Percentiles rank a stretch among this genome's conserved stretches.
These are phyloP conservation scores for Aspergillus wentii DNA, from an alignment of 495 filamentous ascomycete genomes.

Conservation along the genomic window DNA sequence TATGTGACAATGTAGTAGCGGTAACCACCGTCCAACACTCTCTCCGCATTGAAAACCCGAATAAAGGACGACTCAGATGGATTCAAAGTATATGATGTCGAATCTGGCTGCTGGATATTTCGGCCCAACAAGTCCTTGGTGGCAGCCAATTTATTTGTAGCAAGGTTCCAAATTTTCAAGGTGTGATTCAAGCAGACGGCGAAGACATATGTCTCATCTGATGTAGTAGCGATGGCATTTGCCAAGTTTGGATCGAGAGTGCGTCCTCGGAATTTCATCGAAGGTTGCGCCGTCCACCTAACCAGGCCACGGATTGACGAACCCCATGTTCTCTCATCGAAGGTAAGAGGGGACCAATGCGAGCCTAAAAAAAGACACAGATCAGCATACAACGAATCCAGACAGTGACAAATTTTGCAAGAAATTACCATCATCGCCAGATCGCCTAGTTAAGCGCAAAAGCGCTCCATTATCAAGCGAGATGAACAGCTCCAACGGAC, in stretches of 20 bases:
- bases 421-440: slow-evolving; percentile 60
- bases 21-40: slow-evolving; percentile 50
- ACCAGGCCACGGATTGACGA: slow-evolving; percentile 67
- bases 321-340: slow-evolving; percentile 74
- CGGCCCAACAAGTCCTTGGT: slow-evolving; percentile 66
- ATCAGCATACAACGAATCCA: too few relatives aligned
- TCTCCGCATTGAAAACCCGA: slow-evolving; percentile 58
- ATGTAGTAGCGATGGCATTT: slow-evolving; percentile 58
- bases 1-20: slow-evolving; percentile 75
- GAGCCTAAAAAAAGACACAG: slow-evolving; percentile 36
- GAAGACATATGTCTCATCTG: slow-evolving; percentile 67
- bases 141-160: slow-evolving; percentile 64
- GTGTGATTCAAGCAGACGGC: slow-evolving; percentile 83
- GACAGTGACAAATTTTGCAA: too few relatives aligned
- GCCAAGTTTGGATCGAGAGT: slow-evolving; percentile 62
- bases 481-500: slow-evolving; percentile 66
- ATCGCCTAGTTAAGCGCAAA: slow-evolving; percentile 62
- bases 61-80: slow-evolving; percentile 69
- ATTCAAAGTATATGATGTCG: slow-evolving; percentile 66
- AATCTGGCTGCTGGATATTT: slow-evolving; percentile 49
- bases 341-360: slow-evolving; percentile 72
- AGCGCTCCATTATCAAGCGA: slow-evolving; percentile 80
- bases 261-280: slow-evolving; percentile 58
- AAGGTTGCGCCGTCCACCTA: slow-evolving; percentile 61
- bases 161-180: slow-evolving; percentile 79